Evolutionary conservation across 1,284 basidiomycete genomes (phyloP).

Genomic region (Tylopilus orsonianus): DNA sequence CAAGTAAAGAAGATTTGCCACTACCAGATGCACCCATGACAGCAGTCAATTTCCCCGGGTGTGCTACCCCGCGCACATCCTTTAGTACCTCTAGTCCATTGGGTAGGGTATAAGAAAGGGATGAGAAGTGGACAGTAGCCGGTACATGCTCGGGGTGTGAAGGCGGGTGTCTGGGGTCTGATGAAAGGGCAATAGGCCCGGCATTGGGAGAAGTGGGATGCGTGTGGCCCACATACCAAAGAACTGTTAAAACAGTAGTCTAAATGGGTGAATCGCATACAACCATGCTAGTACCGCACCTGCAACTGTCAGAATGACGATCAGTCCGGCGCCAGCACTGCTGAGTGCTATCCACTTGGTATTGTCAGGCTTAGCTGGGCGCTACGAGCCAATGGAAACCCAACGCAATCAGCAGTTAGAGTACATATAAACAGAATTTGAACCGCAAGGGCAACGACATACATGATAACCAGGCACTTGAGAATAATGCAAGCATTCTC

Average conservation of each 20-base stretch:
- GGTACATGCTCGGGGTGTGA: constrained; percentile 80
- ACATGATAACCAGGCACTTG: constrained; percentile 92
- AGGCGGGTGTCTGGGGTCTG: constrained; percentile 31
- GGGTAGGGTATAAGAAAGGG: constrained; percentile 78
- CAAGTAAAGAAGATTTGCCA: constrained; percentile 94
- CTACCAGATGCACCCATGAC: constrained; percentile 97
- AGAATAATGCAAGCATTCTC: constrained; percentile 92
- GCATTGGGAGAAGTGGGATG: constrained; percentile 52
- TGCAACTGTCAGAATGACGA: constrained; percentile 59
- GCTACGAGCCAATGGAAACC: constrained; percentile 37
- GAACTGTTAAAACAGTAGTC: constrained; percentile 44
- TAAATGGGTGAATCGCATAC: neutral
- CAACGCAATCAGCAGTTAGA: neutral
- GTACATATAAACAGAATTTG: neutral
- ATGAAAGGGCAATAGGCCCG: constrained; percentile 62
- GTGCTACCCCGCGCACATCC: constrained; percentile 77
- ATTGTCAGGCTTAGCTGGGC: constrained; percentile 79
- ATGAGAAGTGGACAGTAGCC: constrained; percentile 85
- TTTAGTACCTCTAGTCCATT: constrained; percentile 70
- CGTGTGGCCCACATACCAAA: constrained; percentile 87
- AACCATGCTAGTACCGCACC: constrained; percentile 34
- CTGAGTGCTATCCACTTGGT: constrained; percentile 82
- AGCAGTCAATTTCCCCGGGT: constrained; percentile 88
- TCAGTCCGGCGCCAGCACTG: constrained; percentile 72
- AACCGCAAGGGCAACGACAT: constrained; percentile 24